Evolutionary conservation across 2,329 filamentous ascomycete species (phyloP).

Genomic region (Endothia cerciana): DNA sequence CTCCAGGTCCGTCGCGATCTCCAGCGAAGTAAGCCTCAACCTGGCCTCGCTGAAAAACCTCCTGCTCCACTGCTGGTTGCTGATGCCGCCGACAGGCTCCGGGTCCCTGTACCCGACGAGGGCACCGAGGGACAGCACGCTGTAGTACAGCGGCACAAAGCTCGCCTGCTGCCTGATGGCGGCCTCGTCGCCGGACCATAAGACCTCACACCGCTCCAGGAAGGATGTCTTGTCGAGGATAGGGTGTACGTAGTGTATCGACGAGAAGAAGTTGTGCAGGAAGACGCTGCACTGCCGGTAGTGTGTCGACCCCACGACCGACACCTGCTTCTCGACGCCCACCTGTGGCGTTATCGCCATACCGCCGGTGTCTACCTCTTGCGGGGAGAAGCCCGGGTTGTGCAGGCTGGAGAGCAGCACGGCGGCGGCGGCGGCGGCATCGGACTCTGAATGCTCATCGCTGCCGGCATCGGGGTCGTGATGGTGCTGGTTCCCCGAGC

Average conservation of each 20-base stretch:
- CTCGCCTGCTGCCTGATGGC: constrained; percentile 38
- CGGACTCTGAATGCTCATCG: constrained; percentile 29
- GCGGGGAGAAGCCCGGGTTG: constrained; percentile 48
- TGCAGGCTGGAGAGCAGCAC: constrained; percentile 48
- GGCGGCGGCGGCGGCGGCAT: constrained; percentile 41
- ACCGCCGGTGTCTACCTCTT: constrained; percentile 23
- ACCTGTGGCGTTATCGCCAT: constrained; percentile 3
- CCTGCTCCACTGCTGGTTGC: constrained; percentile 50
- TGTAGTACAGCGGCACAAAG: constrained; percentile 52
- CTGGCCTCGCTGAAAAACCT: constrained; percentile 49
- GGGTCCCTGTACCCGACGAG: constrained; percentile 49
- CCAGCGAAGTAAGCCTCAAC: constrained; percentile 42
- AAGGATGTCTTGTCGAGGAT: constrained; percentile 46
- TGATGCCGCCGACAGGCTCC: constrained; percentile 46
- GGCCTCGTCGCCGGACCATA: constrained; percentile 41
- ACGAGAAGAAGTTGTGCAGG: constrained; percentile 51
- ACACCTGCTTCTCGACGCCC: constrained; percentile 14
- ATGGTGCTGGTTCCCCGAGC: constrained; percentile 33
- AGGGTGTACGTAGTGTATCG: constrained; percentile 46
- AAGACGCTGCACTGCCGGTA: constrained; percentile 50
- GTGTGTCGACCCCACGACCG: constrained; percentile 35
- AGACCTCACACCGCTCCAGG: constrained; percentile 45
- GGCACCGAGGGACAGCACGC: constrained; percentile 50
- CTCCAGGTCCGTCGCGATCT: constrained; percentile 50
- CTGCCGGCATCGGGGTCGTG: constrained; percentile 13